These are phyloP conservation scores for Aotearoamyces nothofagi DNA, from an alignment of 2,329 filamentous ascomycete genomes.

Conservation along the genomic window DNA sequence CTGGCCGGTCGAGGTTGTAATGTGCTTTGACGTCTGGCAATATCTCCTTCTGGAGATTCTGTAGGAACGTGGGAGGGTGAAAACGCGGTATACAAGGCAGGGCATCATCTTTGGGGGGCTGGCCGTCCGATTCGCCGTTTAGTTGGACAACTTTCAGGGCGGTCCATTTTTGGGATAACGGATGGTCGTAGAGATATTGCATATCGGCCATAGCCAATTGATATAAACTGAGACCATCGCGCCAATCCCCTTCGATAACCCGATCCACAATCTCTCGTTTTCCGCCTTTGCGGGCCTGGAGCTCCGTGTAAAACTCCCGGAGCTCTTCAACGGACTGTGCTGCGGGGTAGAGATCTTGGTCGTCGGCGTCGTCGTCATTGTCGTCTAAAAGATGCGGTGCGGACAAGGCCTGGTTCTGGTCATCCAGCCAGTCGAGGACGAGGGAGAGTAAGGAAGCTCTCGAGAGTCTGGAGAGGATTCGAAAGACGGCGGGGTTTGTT, in stretches of 20 bases:
- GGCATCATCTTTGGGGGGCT: constrained; percentile 21
- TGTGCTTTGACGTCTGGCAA: constrained; percentile 71
- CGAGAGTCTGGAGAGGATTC: constrained; percentile 54
- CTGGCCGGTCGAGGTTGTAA: constrained; percentile 63
- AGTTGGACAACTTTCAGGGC: constrained; percentile 43
- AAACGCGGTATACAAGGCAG: constrained; percentile 50
- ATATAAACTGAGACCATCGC: constrained; percentile 46
- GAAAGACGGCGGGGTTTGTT: constrained; percentile 46
- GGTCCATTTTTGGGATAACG: constrained; percentile 47
- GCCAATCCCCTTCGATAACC: constrained; percentile 54
- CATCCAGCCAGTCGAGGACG: constrained; percentile 63
- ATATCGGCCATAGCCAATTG: constrained; percentile 56
- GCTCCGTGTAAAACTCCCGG: constrained; percentile 44
- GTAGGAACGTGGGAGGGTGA: constrained; percentile 67
- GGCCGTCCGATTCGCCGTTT: constrained; percentile 19
- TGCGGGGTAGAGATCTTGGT: constrained; percentile 53
- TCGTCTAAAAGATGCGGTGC: constrained; percentile 42
- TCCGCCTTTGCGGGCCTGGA: constrained; percentile 44
- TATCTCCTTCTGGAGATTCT: constrained; percentile 58
- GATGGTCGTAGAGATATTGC: constrained; percentile 50
- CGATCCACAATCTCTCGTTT: constrained; percentile 48
- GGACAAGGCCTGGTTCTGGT: constrained; percentile 42
- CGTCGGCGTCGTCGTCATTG: constrained; percentile 37
- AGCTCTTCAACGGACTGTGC: constrained; percentile 50
- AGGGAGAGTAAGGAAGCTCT: constrained; percentile 58